These are phyloP conservation scores for Rossbeevera mucosa DNA, from an alignment of 768 basidiomycete genomes.

Conservation along the genomic window DNA sequence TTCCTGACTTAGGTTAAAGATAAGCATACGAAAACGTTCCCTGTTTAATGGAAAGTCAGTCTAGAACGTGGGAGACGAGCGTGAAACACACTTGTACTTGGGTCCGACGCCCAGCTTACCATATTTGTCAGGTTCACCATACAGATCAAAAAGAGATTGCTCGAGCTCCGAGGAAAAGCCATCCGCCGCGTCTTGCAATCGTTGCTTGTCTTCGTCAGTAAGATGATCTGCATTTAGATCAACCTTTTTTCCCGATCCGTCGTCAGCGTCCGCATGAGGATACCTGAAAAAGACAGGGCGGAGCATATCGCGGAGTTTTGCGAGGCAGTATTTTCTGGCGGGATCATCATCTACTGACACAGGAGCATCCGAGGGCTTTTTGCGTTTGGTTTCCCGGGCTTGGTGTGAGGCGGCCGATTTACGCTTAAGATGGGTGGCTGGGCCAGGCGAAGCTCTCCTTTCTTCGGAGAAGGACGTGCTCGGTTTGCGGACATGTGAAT, in stretches of 20 bases:
- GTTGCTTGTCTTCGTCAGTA: constrained; percentile 55
- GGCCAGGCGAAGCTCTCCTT: constrained; percentile 20
- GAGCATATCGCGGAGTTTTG: constrained; percentile 70
- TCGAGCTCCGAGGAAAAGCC: constrained; percentile 71
- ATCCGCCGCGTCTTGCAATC: constrained; percentile 53
- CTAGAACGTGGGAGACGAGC: not conserved
- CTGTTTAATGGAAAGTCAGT: constrained; percentile 35
- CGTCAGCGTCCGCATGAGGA: constrained; percentile 45
- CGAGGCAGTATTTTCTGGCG: constrained; percentile 73
- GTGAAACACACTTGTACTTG: constrained; percentile 72
- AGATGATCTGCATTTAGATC: constrained; percentile 50
- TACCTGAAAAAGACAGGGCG: constrained; percentile 67
- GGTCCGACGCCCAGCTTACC: constrained; percentile 58
- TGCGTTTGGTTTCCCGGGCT: constrained; percentile 43
- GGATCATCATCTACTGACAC: constrained; percentile 57
- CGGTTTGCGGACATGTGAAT: constrained; percentile 19
- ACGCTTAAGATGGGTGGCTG: constrained; percentile 43
- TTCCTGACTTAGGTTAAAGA: constrained; percentile 80
- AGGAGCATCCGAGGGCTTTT: constrained; percentile 40
- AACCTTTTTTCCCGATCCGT: constrained; percentile 31
- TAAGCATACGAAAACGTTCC: constrained; percentile 87
- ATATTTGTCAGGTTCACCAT: constrained; percentile 71
- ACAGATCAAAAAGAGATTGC: constrained; percentile 67
- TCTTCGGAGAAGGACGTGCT: constrained; percentile 18
- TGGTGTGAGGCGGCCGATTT: constrained; percentile 41